Conservation (phyloP, 2,329 filamentous ascomycete species). For the Lojkania enalia region DNA sequence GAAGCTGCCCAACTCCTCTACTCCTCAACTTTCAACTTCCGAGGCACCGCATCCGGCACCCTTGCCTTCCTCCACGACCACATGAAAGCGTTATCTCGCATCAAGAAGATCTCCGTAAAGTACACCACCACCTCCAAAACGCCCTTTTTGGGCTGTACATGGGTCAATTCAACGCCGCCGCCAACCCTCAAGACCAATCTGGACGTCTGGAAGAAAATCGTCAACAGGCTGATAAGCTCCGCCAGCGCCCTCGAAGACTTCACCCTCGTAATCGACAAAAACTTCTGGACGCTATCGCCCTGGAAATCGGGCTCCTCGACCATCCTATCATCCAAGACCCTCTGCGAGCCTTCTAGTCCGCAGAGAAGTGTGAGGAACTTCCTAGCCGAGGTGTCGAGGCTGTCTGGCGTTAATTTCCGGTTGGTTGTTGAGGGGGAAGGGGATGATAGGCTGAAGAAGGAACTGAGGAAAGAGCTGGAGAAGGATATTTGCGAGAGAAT, state of each 20-base stretch:
- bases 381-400: conserved; percentile 11
- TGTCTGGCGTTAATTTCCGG: conserved; percentile 15
- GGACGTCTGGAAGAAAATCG: conserved; percentile 9
- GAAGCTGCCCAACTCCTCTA: conserved; percentile 16
- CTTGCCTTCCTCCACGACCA: conserved; percentile 16
- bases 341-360: conserved; percentile 5
- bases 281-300: conserved; percentile 13
- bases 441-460: conserved; percentile 6
- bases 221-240: conserved; percentile 3
- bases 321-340: conserved; percentile 5
- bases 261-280: conserved; percentile 12
- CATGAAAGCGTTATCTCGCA: conserved; percentile 3
- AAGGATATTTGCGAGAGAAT: conserved; percentile 5
- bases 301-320: conserved; percentile 9
- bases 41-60: conserved; percentile 11
- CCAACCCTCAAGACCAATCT: conserved; percentile 9
- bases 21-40: conserved; percentile 10
- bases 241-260: conserved; percentile 14
- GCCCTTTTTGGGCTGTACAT: conserved; percentile 12
- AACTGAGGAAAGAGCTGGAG: conserved; percentile 11
- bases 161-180: conserved; percentile 3
- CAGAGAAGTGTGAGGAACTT: conserved; percentile 8
- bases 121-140: conserved; percentile 6
- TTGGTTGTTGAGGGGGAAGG: conserved; percentile 11
- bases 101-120: conserved; percentile 10